phyloP scores from a whole-genome alignment of 352 stramenopile species.

The Globisporangium ultimum region DNA sequence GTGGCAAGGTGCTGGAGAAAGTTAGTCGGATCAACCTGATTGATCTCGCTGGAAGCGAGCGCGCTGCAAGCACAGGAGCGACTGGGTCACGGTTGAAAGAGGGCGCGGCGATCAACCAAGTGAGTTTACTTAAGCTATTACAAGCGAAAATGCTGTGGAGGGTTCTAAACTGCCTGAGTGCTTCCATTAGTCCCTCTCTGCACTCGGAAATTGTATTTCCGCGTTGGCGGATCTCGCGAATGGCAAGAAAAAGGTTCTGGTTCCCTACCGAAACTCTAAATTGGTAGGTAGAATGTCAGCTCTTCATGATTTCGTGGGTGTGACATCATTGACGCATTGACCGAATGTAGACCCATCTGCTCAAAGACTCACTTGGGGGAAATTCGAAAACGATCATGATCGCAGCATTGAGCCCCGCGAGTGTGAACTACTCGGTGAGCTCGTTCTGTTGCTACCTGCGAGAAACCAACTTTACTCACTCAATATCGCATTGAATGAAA shows the following conservation, averaged over 20 bases:
- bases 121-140: constrained; percentile 1
- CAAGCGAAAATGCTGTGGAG: not conserved
- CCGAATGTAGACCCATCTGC: constrained; percentile 58
- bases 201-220: constrained; percentile 92
- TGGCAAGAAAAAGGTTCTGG: constrained; percentile 82
- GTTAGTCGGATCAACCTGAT: constrained; percentile 88
- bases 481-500: constrained; percentile 54
- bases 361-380: constrained; percentile 83
- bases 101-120: constrained; percentile 93
- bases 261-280: constrained; percentile 92
- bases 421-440: constrained; percentile 81
- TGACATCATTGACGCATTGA: not conserved
- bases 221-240: constrained; percentile 83
- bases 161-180: not conserved
- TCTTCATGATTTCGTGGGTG: not conserved
- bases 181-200: constrained; percentile 64
- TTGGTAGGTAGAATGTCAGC: constrained; percentile 43
- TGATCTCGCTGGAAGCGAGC: constrained; percentile 90
- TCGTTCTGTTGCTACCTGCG: not conserved
- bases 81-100: constrained; percentile 89
- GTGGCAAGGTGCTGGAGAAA: constrained; percentile 78
- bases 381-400: constrained; percentile 93
- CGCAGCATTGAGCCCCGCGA: constrained; percentile 81
- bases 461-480: not conserved
- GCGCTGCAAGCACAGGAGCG: constrained; percentile 86